phyloP scores from a whole-genome alignment of 2,329 filamentous ascomycete genomes.

The Ustulina deusta region DNA sequence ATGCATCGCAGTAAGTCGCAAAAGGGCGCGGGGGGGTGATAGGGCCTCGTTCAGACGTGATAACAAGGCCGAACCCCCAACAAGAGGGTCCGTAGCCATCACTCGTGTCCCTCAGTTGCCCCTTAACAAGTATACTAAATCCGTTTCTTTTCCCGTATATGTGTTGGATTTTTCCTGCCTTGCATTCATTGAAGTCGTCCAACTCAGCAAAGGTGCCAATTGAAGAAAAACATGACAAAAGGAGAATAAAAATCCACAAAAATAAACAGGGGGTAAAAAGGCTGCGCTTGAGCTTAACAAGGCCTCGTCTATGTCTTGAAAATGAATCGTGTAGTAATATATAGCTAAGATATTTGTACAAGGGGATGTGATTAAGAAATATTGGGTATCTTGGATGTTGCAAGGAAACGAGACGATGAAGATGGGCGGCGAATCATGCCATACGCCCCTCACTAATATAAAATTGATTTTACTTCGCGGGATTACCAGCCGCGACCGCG shows the following conservation, averaged over 20 bases:
- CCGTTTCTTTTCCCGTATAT: slow-evolving; percentile 11
- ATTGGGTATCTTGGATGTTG: slow-evolving; percentile 39
- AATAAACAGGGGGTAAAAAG: slow-evolving; percentile 22
- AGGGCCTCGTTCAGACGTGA: slow-evolving; percentile 9
- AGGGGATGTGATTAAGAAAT: slow-evolving; percentile 31
- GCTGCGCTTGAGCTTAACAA: slow-evolving; percentile 10
- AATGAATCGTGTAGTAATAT: slow-evolving; percentile 28
- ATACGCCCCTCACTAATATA: slow-evolving; percentile 36
- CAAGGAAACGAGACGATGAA: slow-evolving; percentile 21
- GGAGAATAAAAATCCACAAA: not conserved
- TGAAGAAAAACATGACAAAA: slow-evolving; percentile 9
- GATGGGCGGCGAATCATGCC: not conserved
- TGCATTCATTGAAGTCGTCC: slow-evolving; percentile 8
- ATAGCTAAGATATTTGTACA: slow-evolving; percentile 35
- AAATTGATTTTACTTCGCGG: slow-evolving; percentile 66
- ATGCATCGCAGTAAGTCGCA: slow-evolving; percentile 12
- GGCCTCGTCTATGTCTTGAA: slow-evolving; percentile 33
- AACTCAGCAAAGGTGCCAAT: slow-evolving; percentile 10
- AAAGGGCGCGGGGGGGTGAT: slow-evolving; percentile 2
- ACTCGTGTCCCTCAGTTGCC: slow-evolving; percentile 10
- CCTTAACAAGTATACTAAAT: slow-evolving; percentile 8
- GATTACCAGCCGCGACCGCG: slow-evolving; percentile 77
- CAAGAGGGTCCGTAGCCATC: slow-evolving; percentile 2
- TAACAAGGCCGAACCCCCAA: slow-evolving; percentile 1
- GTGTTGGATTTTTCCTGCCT: not conserved